phyloP scores from a whole-genome alignment of 805 yeast species.

The Metschnikowia bowlesiae region DNA sequence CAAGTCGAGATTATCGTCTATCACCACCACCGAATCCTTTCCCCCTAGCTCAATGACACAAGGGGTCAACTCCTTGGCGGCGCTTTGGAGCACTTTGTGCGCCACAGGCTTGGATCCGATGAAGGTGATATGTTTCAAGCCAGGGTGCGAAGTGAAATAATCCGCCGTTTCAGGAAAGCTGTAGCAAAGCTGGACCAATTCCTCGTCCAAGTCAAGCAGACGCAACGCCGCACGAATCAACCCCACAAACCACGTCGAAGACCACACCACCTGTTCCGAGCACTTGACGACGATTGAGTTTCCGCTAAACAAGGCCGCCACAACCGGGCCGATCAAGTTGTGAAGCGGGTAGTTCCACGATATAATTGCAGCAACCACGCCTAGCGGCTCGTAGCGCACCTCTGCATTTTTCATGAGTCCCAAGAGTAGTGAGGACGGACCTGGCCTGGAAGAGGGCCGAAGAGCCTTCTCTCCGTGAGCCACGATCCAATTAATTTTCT shows the following conservation, averaged over 20 bases:
- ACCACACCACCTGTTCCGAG: constrained; percentile 95
- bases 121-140: constrained; percentile 82
- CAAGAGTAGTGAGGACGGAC: constrained; percentile 82
- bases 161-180: constrained; percentile 91
- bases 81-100: constrained; percentile 76
- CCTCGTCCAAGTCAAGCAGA: constrained; percentile 71
- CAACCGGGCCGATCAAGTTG: constrained; percentile 86
- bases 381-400: constrained; percentile 88
- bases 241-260: constrained; percentile 72
- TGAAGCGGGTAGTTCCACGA: constrained; percentile 99
- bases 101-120: constrained; percentile 97
- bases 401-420: constrained; percentile 83
- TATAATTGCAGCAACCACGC: constrained; percentile 82
- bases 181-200: constrained; percentile 81
- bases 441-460: constrained; percentile 71
- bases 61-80: constrained; percentile 84
- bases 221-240: constrained; percentile 69
- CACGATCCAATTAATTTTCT: constrained; percentile 86
- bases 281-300: constrained; percentile 90
- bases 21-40: constrained; percentile 83
- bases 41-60: constrained; percentile 97
- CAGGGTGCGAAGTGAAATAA: constrained; percentile 77
- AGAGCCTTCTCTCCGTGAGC: constrained; percentile 75
- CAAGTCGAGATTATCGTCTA: constrained; percentile 68
- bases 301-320: constrained; percentile 86